Conservation (phyloP, 2,329 filamentous ascomycete species). For the Capronia americana region DNA sequence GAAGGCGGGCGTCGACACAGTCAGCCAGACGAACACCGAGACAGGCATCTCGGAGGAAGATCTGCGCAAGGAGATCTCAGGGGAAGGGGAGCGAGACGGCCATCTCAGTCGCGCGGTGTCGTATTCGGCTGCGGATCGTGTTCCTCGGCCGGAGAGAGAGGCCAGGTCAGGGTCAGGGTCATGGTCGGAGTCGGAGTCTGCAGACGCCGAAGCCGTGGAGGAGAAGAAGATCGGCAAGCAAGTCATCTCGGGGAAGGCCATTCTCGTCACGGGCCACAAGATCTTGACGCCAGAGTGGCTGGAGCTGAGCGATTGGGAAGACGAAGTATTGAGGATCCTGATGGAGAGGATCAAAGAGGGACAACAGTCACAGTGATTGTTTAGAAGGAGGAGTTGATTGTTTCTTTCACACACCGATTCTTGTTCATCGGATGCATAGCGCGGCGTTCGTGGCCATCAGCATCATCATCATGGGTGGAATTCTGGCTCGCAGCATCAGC, state of each 20-base stretch:
- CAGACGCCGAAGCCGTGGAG: background rate
- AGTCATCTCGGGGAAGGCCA: slow-evolving; percentile 16
- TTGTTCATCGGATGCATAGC: background rate
- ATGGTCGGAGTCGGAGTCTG: background rate
- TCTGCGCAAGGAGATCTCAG: background rate
- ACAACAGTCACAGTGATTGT: background rate
- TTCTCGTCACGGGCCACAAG: slow-evolving; percentile 28
- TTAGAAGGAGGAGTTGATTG: background rate
- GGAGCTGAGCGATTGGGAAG: slow-evolving; percentile 33
- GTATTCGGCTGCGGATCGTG: slow-evolving; percentile 15
- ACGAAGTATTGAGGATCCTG: slow-evolving; percentile 34
- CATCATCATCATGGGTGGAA: background rate
- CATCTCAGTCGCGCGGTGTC: slow-evolving; percentile 10
- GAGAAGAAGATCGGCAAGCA: background rate
- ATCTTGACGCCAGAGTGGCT: slow-evolving; percentile 37
- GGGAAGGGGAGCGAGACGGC: background rate
- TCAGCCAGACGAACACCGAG: slow-evolving; percentile 26
- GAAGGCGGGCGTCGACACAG: slow-evolving; percentile 6
- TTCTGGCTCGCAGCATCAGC: background rate
- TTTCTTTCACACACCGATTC: background rate
- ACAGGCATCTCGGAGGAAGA: background rate
- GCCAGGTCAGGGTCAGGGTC: background rate
- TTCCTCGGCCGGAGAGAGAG: slow-evolving; percentile 8
- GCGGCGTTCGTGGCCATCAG: background rate
- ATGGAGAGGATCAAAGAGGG: slow-evolving; percentile 31